These are phyloP conservation scores for Monosporascus sp. DNA, from an alignment of 2,329 filamentous ascomycete species.

Conservation along the genomic window DNA sequence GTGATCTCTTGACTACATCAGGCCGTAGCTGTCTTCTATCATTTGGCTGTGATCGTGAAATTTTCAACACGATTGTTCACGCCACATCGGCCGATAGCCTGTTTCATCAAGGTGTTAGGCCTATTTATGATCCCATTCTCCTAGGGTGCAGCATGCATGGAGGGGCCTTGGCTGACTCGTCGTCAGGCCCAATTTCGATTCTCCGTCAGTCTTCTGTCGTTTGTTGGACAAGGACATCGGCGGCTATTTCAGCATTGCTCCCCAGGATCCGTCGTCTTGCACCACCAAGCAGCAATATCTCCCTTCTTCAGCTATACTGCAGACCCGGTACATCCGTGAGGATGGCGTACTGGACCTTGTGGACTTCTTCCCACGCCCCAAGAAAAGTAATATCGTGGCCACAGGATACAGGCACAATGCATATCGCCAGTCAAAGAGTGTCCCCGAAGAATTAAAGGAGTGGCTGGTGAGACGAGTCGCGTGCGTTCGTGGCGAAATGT, in stretches of 20 bases:
- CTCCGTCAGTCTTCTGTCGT: conserved; percentile 69
- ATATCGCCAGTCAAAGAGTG: conserved; percentile 47
- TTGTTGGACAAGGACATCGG: conserved; percentile 70
- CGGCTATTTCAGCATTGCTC: conserved; percentile 66
- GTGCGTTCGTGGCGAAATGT: conserved; percentile 63
- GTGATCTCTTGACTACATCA: neutral
- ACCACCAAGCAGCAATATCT: conserved; percentile 76
- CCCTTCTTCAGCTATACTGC: conserved; percentile 67
- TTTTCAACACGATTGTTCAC: too few relatives aligned
- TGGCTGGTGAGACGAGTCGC: conserved; percentile 69
- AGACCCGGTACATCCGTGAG: conserved; percentile 73
- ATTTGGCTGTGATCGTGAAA: too few relatives aligned
- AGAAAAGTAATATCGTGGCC: conserved; percentile 48
- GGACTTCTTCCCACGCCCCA: conserved; percentile 71
- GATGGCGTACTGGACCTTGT: conserved; percentile 68
- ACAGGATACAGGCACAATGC: conserved; percentile 43
- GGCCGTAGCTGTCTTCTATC: too few relatives aligned
- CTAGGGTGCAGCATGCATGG: neutral
- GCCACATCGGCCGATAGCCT: too few relatives aligned
- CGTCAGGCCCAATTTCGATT: conserved; percentile 69
- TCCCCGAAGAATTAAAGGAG: conserved; percentile 60
- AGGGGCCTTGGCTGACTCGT: neutral
- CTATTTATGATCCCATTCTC: too few relatives aligned
- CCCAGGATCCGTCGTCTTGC: conserved; percentile 43
- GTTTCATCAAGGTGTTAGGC: too few relatives aligned